Percentiles rank a stretch among this genome's conserved stretches.
Conservation (phyloP, 805 yeast species). For the Lipomyces yamanashiensis region DNA sequence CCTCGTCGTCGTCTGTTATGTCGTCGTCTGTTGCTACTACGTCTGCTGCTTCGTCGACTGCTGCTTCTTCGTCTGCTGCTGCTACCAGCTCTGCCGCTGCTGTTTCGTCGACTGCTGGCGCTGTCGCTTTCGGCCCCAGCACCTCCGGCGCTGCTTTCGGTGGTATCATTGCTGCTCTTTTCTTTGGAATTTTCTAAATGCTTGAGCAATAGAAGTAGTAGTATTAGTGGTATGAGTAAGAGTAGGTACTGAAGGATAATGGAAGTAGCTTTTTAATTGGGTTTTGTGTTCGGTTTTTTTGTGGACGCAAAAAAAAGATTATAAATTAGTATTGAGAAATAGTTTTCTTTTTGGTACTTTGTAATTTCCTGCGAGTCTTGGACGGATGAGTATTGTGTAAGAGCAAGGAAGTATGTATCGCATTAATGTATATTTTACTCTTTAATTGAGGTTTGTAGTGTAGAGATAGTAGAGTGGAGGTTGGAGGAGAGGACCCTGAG, state of each 20-base stretch:
- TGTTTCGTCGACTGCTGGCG: slow-evolving; percentile 42
- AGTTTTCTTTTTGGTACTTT: too few relatives aligned
- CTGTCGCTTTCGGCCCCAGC: slow-evolving; percentile 44
- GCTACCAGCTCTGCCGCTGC: slow-evolving; percentile 45
- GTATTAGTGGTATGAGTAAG: too few relatives aligned
- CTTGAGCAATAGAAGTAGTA: too few relatives aligned
- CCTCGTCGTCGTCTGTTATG: slow-evolving; percentile 53
- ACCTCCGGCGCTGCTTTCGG: slow-evolving; percentile 41
- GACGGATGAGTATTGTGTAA: background rate
- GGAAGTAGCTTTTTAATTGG: too few relatives aligned
- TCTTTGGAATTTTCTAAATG: slow-evolving; percentile 36
- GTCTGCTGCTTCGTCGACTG: slow-evolving; percentile 41
- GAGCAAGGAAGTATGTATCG: background rate
- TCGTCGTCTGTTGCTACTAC: slow-evolving; percentile 37
- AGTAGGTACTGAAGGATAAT: too few relatives aligned
- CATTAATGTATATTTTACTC: slow-evolving; percentile 5
- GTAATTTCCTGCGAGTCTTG: background rate
- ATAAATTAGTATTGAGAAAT: too few relatives aligned
- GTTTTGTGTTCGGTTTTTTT: too few relatives aligned
- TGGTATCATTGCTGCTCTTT: slow-evolving; percentile 39
- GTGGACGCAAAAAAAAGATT: too few relatives aligned
- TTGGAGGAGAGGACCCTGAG: too few relatives aligned
- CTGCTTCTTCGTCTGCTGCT: slow-evolving; percentile 50
- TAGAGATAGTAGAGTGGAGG: background rate
- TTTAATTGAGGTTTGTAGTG: too few relatives aligned